Evolutionary conservation across 495 filamentous ascomycete species (phyloP).

Genomic region (Lasiosphaeria miniovina): DNA sequence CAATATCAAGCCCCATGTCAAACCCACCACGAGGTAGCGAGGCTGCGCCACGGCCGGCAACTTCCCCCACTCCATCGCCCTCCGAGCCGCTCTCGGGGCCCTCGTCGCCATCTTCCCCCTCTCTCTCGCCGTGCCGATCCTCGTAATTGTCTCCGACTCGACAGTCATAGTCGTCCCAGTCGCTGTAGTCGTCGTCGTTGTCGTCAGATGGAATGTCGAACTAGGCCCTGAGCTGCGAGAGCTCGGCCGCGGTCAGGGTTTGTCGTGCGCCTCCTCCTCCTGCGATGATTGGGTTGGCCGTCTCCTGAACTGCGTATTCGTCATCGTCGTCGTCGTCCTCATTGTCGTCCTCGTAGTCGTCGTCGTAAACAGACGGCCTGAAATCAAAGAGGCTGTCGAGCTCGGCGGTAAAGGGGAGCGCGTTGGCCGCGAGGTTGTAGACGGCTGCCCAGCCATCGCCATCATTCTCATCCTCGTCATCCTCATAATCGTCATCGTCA

Average conservation of each 20-base stretch:
- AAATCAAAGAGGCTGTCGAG: neutral
- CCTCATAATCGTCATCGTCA: too few species aligned
- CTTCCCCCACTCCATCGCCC: too few species aligned
- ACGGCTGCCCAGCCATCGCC: neutral
- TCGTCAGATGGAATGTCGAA: neutral
- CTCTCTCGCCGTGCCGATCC: neutral
- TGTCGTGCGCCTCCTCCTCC: too few species aligned
- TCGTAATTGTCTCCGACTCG: neutral
- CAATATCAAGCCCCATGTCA: too few species aligned
- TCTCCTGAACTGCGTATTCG: neutral
- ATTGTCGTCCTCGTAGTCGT: neutral
- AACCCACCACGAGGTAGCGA: too few species aligned
- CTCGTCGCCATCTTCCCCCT: neutral
- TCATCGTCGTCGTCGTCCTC: neutral
- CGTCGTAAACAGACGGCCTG: neutral
- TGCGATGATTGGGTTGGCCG: too few species aligned
- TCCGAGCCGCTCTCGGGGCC: too few species aligned
- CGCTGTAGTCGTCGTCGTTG: neutral
- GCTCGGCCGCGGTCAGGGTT: too few species aligned
- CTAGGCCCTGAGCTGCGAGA: too few species aligned
- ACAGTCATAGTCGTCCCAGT: neutral
- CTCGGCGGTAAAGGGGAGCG: neutral
- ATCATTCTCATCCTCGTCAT: neutral
- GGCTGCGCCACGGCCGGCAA: too few species aligned
- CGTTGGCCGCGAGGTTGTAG: neutral